Evolutionary conservation across 371 early-diverging fungal genomes (phyloP).

Genomic region (Apophysomyces variabilis): DNA sequence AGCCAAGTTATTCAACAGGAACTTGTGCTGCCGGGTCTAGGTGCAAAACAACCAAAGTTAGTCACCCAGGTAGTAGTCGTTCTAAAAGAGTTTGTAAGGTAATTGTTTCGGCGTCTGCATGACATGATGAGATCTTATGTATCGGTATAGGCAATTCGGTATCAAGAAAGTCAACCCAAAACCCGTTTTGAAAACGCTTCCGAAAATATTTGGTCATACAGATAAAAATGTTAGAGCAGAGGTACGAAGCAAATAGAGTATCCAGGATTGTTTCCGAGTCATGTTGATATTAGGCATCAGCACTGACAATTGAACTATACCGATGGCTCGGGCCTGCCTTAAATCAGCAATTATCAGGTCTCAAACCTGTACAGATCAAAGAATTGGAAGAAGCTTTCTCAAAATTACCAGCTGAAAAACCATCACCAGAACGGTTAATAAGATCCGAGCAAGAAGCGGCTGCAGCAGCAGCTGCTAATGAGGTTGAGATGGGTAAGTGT

Average conservation of each 20-base stretch:
- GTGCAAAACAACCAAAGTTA: conserved; percentile 91
- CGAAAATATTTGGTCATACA: conserved; percentile 89
- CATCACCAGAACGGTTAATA: conserved; percentile 73
- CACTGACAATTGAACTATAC: conserved; percentile 79
- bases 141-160: conserved; percentile 70
- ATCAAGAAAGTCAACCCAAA: conserved; percentile 78
- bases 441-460: conserved; percentile 77
- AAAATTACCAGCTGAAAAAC: conserved; percentile 66
- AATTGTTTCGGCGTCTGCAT: conserved; percentile 6
- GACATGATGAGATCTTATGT: not conserved
- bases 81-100: conserved; percentile 76
- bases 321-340: conserved; percentile 83
- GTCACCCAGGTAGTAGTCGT: conserved; percentile 78
- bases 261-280: conserved; percentile 4
- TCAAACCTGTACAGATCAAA: conserved; percentile 90
- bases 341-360: conserved; percentile 62
- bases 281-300: conserved; percentile 48
- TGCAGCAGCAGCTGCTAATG: conserved; percentile 49
- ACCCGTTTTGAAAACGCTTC: conserved; percentile 82
- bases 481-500: conserved; percentile 29
- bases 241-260: conserved; percentile 43
- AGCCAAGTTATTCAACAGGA: conserved; percentile 54
- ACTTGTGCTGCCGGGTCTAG: conserved; percentile 75
- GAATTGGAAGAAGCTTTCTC: conserved; percentile 88
- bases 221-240: conserved; percentile 94